These are phyloP conservation scores for Penicillium sp. DNA, from an alignment of 2,329 filamentous ascomycete genomes.

Conservation along the genomic window DNA sequence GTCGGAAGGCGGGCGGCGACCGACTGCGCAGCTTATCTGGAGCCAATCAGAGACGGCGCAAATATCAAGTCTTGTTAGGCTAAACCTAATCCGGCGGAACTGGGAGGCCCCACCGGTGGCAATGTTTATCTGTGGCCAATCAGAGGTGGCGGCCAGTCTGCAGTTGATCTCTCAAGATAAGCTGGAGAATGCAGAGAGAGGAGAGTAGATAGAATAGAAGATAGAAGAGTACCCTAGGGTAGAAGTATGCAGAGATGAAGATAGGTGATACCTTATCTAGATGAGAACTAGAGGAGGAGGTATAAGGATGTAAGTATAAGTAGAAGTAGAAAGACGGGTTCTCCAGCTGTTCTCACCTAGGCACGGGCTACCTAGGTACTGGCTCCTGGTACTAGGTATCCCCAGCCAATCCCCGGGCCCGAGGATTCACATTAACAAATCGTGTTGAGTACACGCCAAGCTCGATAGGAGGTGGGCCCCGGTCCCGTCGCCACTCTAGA, in stretches of 20 bases:
- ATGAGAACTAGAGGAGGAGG: too few relatives aligned
- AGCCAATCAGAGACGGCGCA: conserved; percentile 23
- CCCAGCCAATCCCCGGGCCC: not conserved
- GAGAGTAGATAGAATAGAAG: too few relatives aligned
- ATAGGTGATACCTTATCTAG: not conserved
- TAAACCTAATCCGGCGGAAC: conserved; percentile 3
- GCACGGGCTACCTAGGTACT: too few relatives aligned
- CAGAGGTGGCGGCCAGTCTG: not conserved
- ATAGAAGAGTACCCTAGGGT: too few relatives aligned
- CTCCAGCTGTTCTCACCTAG: not conserved
- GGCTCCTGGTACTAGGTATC: too few relatives aligned
- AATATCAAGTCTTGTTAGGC: conserved; percentile 3
- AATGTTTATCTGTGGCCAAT: conserved; percentile 19
- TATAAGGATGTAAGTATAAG: not conserved
- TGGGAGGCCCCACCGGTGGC: conserved; percentile 7
- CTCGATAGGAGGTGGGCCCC: conserved; percentile 5
- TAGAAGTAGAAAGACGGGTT: too few relatives aligned
- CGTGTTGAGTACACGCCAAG: conserved; percentile 4
- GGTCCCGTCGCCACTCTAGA: not conserved
- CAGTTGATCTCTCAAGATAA: conserved; percentile 8
- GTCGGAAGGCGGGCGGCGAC: not conserved
- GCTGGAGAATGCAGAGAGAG: not conserved
- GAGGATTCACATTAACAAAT: conserved; percentile 6
- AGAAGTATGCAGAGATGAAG: too few relatives aligned
- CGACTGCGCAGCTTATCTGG: conserved; percentile 27